Percentiles rank a stretch among this genome's conserved stretches.
Evolutionary conservation across 495 filamentous ascomycete species (phyloP).

Genomic region (Elasticomyces elasticus): DNA sequence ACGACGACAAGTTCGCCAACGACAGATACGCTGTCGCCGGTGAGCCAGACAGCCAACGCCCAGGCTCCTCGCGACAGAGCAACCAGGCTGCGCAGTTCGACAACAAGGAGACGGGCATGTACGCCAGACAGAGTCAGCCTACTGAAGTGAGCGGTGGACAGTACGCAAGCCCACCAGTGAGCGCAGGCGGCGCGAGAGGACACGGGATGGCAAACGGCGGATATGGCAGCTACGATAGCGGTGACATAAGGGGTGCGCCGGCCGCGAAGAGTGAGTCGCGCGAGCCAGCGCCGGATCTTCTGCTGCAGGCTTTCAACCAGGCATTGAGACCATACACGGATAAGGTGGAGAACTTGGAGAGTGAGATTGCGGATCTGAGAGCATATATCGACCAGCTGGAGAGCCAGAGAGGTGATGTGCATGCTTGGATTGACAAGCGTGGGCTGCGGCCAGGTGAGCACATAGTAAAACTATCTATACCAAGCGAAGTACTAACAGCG

Average conservation of each 20-base stretch:
- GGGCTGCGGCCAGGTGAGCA: slow-evolving; percentile 41
- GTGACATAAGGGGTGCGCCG: no score
- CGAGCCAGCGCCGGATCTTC: slow-evolving; percentile 37
- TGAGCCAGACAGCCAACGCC: slow-evolving; percentile 5
- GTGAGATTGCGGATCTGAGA: slow-evolving; percentile 36
- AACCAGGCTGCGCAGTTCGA: slow-evolving; percentile 5
- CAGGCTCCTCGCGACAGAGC: slow-evolving; percentile 10
- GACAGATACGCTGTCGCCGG: slow-evolving; percentile 4
- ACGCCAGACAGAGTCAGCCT: slow-evolving; percentile 16
- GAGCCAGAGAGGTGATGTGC: slow-evolving; percentile 38
- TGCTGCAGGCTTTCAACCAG: slow-evolving; percentile 42
- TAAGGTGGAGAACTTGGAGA: slow-evolving; percentile 38
- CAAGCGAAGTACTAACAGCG: background rate
- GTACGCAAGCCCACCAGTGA: slow-evolving; percentile 13
- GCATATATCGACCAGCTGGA: slow-evolving; percentile 38
- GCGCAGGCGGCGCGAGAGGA: slow-evolving; percentile 7
- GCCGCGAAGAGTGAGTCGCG: background rate
- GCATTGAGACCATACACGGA: slow-evolving; percentile 39
- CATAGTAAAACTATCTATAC: background rate
- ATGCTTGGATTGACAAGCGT: slow-evolving; percentile 44
- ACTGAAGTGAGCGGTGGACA: slow-evolving; percentile 5
- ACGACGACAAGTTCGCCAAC: slow-evolving; percentile 15
- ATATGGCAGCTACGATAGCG: slow-evolving; percentile 14
- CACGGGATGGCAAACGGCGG: slow-evolving; percentile 3
- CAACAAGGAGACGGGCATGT: slow-evolving; percentile 18